These are phyloP conservation scores for Nemania serpens DNA, from an alignment of 2,329 filamentous ascomycete genomes.

Conservation along the genomic window DNA sequence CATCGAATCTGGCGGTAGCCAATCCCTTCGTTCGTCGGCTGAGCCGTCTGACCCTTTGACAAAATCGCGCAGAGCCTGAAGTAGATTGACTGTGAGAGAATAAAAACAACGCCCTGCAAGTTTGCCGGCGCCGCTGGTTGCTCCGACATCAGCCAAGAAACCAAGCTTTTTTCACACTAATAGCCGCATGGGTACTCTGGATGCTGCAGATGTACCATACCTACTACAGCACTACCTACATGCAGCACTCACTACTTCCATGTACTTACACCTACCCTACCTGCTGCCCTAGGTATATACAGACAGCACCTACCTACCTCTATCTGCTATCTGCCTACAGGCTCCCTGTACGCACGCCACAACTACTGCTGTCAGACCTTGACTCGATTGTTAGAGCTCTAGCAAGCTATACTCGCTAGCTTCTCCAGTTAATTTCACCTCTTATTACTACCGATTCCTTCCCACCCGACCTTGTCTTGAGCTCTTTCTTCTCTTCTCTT, in stretches of 20 bases:
- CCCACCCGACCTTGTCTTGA: slow-evolving; percentile 32
- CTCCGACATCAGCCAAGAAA: slow-evolving; percentile 38
- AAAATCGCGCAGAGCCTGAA: slow-evolving; percentile 41
- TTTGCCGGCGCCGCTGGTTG: slow-evolving; percentile 35
- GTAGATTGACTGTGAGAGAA: slow-evolving; percentile 9
- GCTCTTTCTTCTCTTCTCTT: slow-evolving; percentile 32
- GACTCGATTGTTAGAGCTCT: slow-evolving; percentile 27
- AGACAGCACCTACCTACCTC: too few species aligned
- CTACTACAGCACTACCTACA: background rate
- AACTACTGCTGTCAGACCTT: slow-evolving; percentile 25
- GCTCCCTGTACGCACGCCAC: background rate
- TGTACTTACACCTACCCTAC: too few species aligned
- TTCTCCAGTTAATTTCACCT: slow-evolving; percentile 36
- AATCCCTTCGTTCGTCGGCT: slow-evolving; percentile 23
- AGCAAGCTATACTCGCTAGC: slow-evolving; percentile 17
- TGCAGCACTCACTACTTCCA: background rate
- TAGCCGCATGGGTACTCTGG: slow-evolving; percentile 12
- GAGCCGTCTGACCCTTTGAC: slow-evolving; percentile 29
- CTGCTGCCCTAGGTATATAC: too few species aligned
- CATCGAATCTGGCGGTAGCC: slow-evolving; percentile 36
- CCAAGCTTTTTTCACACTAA: slow-evolving; percentile 33
- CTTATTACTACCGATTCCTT: slow-evolving; percentile 34
- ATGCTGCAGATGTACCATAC: background rate
- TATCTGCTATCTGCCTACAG: too few species aligned
- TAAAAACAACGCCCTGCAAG: slow-evolving; percentile 30